Percentiles rank a stretch among this genome's conserved stretches.
These are phyloP conservation scores for Chlorella sp. DNA, from an alignment of 139 green algal genomes.

Conservation along the genomic window DNA sequence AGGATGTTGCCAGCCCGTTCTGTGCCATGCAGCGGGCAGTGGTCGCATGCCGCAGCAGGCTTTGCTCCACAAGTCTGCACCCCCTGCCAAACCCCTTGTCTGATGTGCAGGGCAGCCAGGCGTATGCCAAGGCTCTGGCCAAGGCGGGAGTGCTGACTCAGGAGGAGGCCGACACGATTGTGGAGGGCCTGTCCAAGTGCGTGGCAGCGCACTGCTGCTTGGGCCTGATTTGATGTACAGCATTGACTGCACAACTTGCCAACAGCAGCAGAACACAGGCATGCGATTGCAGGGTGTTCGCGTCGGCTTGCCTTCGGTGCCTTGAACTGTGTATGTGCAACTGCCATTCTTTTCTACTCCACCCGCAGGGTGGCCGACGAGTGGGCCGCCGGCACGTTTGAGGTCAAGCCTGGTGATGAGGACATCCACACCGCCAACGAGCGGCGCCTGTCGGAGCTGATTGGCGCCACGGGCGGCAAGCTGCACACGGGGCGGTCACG, in stretches of 20 bases:
- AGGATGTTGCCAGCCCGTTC: no score
- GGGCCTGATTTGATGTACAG: no score
- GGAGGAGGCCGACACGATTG: constrained; percentile 80
- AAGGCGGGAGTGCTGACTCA: constrained; percentile 89
- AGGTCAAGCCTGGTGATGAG: constrained; percentile 90
- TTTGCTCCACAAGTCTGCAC: no score
- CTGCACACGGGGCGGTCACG: constrained; percentile 96
- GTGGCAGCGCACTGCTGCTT: no score
- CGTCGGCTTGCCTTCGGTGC: no score
- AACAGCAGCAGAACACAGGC: no score
- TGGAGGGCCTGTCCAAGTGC: constrained; percentile 71
- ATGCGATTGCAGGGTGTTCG: no score
- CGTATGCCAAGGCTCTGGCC: constrained; percentile 90
- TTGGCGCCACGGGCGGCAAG: constrained; percentile 94
- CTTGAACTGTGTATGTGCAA: no score
- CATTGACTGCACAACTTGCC: no score
- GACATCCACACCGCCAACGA: constrained; percentile 99
- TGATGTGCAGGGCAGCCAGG: constrained; percentile 83
- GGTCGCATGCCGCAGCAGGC: no score
- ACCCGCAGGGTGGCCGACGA: constrained; percentile 63
- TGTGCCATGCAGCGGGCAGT: no score
- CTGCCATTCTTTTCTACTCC: neutral
- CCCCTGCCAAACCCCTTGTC: neutral
- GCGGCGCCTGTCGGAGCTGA: constrained; percentile 89
- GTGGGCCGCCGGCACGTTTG: constrained; percentile 83